phyloP scores from a whole-genome alignment of 164 flowering plant genomes.

The Amborella trichopoda region DNA sequence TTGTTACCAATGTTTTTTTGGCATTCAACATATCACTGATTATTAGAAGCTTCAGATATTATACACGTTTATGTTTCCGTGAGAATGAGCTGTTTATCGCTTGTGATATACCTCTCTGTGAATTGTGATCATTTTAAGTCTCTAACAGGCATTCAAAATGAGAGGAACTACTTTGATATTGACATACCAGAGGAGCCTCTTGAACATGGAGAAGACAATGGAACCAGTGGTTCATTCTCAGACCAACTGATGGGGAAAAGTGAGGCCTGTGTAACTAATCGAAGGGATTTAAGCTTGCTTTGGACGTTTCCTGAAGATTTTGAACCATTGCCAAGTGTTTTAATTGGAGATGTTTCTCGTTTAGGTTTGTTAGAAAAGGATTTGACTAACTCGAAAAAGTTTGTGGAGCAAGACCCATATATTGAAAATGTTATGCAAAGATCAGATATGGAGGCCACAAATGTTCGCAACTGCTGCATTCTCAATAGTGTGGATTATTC shows the following conservation, averaged over 20 bases:
- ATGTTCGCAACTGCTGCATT: not conserved
- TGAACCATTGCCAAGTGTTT: conserved; percentile 3
- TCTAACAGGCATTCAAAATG: not conserved
- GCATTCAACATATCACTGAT: too few relatives aligned
- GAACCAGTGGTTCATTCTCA: not conserved
- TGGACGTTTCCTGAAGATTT: not conserved
- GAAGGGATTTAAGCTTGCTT: not conserved
- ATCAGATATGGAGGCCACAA: not conserved
- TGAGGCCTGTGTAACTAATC: conserved; percentile 1
- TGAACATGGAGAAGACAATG: conserved; percentile 2
- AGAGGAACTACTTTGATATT: not conserved
- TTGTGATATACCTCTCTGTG: too few relatives aligned
- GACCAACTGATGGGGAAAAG: not conserved
- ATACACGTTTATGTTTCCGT: too few relatives aligned
- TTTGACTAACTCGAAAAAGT: not conserved
- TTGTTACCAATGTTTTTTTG: too few relatives aligned
- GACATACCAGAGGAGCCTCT: conserved; percentile 1
- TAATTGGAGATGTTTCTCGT: not conserved
- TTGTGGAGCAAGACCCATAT: not conserved
- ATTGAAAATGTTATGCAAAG: not conserved
- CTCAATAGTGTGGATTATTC: not conserved
- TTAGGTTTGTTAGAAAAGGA: not conserved
- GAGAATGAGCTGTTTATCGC: too few relatives aligned
- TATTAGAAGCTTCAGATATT: too few relatives aligned
- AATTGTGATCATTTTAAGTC: not conserved